Evolutionary conservation across 345 rosid genomes (phyloP).

Genomic region (Punica granatum): DNA sequence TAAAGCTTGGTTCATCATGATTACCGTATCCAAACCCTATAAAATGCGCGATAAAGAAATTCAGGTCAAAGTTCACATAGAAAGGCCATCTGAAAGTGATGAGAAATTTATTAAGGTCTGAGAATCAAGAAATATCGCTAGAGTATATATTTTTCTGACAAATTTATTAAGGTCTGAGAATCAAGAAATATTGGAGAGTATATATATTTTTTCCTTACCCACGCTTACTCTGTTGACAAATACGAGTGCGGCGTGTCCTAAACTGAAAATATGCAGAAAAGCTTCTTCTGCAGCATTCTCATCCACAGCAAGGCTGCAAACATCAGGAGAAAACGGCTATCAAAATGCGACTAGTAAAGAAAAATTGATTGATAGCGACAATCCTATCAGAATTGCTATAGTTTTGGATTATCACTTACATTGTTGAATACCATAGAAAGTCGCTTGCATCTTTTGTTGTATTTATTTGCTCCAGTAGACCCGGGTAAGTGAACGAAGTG

Average conservation of each 20-base stretch:
- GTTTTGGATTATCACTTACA: slow-evolving; percentile 14
- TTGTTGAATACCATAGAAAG: slow-evolving; percentile 53
- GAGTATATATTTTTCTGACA: too few relatives aligned
- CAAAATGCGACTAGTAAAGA: background rate
- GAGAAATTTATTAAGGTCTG: too few relatives aligned
- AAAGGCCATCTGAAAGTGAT: too few relatives aligned
- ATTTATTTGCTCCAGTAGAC: slow-evolving; percentile 50
- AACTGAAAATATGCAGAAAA: slow-evolving; percentile 28
- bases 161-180: too few relatives aligned
- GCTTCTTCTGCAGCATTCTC: slow-evolving; percentile 14
- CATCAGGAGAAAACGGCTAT: background rate
- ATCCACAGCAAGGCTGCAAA: slow-evolving; percentile 30
- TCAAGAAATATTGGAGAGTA: too few relatives aligned
- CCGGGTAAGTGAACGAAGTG: slow-evolving; percentile 31
- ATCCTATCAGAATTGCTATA: too few relatives aligned
- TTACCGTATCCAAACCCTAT: slow-evolving; percentile 50
- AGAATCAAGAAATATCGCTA: too few relatives aligned
- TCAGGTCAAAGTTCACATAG: background rate
- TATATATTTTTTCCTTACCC: slow-evolving; percentile 16
- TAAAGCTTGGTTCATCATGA: slow-evolving; percentile 43
- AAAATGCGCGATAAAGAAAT: background rate
- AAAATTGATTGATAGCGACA: background rate
- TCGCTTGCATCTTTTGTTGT: slow-evolving; percentile 53
- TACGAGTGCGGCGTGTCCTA: slow-evolving; percentile 61
- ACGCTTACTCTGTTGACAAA: slow-evolving; percentile 39